phyloP scores from a whole-genome alignment of 2,329 filamentous ascomycete genomes.

The Arthrocladium fulminans region DNA sequence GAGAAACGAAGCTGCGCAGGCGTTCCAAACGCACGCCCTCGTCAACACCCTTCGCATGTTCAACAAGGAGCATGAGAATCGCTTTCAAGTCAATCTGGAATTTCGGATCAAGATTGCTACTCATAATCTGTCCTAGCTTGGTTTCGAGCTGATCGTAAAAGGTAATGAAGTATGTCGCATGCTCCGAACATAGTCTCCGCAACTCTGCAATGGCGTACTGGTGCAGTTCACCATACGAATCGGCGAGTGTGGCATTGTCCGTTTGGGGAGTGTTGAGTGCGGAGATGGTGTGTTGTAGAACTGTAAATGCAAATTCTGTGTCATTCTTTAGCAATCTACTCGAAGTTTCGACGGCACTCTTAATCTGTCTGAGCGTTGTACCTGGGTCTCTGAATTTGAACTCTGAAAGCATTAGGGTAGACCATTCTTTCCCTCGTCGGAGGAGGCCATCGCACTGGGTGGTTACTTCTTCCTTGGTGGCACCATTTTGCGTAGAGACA shows the following conservation, averaged over 20 bases:
- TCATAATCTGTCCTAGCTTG: slow-evolving; percentile 70
- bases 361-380: slow-evolving; percentile 71
- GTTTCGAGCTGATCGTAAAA: slow-evolving; percentile 82
- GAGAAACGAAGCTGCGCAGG: slow-evolving; percentile 68
- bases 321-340: slow-evolving; percentile 70
- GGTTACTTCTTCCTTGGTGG: slow-evolving; percentile 40
- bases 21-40: slow-evolving; percentile 60
- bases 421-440: slow-evolving; percentile 33
- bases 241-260: slow-evolving; percentile 65
- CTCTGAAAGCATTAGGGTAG: slow-evolving; percentile 31
- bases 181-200: slow-evolving; percentile 77
- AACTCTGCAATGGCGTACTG: slow-evolving; percentile 76
- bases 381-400: slow-evolving; percentile 58
- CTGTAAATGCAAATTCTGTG: slow-evolving; percentile 72
- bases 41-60: slow-evolving; percentile 71
- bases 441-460: slow-evolving; percentile 30
- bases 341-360: slow-evolving; percentile 75
- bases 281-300: slow-evolving; percentile 82
- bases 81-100: slow-evolving; percentile 78
- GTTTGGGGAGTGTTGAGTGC: slow-evolving; percentile 67
- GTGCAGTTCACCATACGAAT: slow-evolving; percentile 83
- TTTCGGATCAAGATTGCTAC: slow-evolving; percentile 68
- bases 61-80: slow-evolving; percentile 90
- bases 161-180: slow-evolving; percentile 78
- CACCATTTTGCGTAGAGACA: slow-evolving; percentile 45